Base-by-base conservation (phyloP, 805 yeast genomes). In the Blastobotrys americana region DNA sequence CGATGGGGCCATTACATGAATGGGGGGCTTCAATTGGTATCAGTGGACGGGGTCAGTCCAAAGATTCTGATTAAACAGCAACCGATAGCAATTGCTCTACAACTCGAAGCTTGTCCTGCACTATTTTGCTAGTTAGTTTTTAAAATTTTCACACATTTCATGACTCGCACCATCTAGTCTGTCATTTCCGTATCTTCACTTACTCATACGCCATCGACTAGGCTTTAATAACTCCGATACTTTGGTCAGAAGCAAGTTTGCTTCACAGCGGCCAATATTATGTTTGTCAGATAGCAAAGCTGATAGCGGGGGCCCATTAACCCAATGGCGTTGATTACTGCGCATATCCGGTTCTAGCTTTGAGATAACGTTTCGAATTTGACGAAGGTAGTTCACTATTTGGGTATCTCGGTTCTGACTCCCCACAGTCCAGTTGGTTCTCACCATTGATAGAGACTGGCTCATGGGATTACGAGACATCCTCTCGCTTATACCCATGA, bases 201-300 rank as follows among this genome's bases (percentile, higher is more conserved):
- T 20, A 33, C 37, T 39, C 19, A 51, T 48, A 3, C 55, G 51
- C 55, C 55, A 51, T 36, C 45, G 37, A 10, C 49, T 43, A 18
- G 46, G 41, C 37, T 31, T 41, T 23, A 51, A 36, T 13, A 51
- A 34, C 8, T 40, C 34, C 5, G 39, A 16, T 10, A 47, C 45
- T 6, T 47, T 42, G 35, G 17, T 36, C 10, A 51, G 41, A 20
- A 51, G 37, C 9, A 45, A 27, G 31, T 51, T 51, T 9, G 53
- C 53, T n/a, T 50, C 53, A 28, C 49, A 46, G 3, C 18, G 9
- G 2, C 16, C 41, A 17, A 50, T 34, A 16, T 22, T 40, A 3
- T 20, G n/a, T 37, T 35, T 21, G 18, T 50, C 46, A 15, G 37
- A 27, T 15, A 41, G 18, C 15, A 41, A 9, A 18, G 40, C 42